A percentile compares a stretch with the other conserved stretches of the same genome.
Conservation (phyloP, 2,329 filamentous ascomycete genomes). For the Bipolaris bicolor region DNA sequence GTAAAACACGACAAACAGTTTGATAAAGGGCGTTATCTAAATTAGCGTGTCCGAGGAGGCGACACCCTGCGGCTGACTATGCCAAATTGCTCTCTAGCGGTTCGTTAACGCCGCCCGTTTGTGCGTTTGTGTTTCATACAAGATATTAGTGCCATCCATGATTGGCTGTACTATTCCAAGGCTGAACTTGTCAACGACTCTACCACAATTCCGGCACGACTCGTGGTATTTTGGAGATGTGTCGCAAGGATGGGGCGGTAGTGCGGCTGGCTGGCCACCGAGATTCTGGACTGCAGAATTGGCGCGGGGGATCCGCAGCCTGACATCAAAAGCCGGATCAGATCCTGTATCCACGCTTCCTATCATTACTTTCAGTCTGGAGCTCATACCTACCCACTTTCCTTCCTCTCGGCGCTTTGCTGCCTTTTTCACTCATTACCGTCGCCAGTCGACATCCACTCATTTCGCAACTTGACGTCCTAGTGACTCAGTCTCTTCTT, state of each 20-base stretch:
- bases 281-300: neutral
- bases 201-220: neutral
- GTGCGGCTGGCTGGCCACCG: neutral
- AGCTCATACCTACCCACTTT: conserved; percentile 36
- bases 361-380: conserved; percentile 35
- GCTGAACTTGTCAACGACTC: conserved; percentile 26
- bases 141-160: conserved; percentile 12
- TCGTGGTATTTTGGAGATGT: neutral
- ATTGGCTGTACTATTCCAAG: conserved; percentile 34
- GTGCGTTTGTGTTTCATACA: conserved; percentile 40
- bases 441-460: conserved; percentile 47
- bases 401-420: conserved; percentile 28
- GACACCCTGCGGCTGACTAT: conserved; percentile 25
- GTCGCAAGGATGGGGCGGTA: neutral
- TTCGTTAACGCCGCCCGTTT: conserved; percentile 29
- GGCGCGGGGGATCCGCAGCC: neutral
- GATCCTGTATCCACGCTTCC: neutral
- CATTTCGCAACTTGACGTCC: conserved; percentile 42
- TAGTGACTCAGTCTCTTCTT: conserved; percentile 29
- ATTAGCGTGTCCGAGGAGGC: conserved; percentile 34
- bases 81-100: conserved; percentile 20
- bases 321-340: neutral
- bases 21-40: conserved; percentile 35
- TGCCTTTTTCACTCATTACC: conserved; percentile 40
- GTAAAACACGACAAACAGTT: conserved; percentile 8